These are phyloP conservation scores for Straminergon stramineum DNA, from an alignment of 225 moss, liverwort and hornwort species.

Conservation along the genomic window DNA sequence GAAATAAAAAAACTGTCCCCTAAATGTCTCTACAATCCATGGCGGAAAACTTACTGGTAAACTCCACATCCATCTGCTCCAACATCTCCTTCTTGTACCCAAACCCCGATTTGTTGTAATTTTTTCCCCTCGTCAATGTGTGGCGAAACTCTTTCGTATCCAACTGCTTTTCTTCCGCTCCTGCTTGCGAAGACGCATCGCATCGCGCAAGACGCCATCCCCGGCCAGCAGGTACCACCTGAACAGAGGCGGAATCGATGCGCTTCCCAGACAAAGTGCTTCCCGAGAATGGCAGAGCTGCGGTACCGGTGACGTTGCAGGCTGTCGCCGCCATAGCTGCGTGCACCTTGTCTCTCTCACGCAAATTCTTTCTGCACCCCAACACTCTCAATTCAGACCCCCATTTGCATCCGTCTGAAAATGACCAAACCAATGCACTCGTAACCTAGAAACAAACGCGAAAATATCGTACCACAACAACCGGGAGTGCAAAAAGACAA, in stretches of 20 bases:
- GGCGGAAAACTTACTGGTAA: constrained; percentile 38
- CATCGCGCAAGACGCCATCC: constrained; percentile 4
- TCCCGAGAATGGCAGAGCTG: constrained; percentile 7
- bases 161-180: constrained; percentile 27
- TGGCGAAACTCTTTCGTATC: constrained; percentile 71
- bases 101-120: constrained; percentile 80
- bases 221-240: background rate
- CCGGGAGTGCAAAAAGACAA: background rate
- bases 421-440: background rate
- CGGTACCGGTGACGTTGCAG: constrained; percentile 10
- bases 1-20: background rate
- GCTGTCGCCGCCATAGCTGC: constrained; percentile 25
- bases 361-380: background rate
- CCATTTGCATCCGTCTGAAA: background rate
- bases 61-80: constrained; percentile 66
- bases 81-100: constrained; percentile 97
- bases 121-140: constrained; percentile 51
- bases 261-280: constrained; percentile 5
- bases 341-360: background rate
- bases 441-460: background rate
- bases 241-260: background rate
- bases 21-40: background rate
- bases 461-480: background rate
- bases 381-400: background rate
- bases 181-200: constrained; percentile 15